phyloP scores from a whole-genome alignment of 345 rosid genomes.

The Excoecaria agallocha region DNA sequence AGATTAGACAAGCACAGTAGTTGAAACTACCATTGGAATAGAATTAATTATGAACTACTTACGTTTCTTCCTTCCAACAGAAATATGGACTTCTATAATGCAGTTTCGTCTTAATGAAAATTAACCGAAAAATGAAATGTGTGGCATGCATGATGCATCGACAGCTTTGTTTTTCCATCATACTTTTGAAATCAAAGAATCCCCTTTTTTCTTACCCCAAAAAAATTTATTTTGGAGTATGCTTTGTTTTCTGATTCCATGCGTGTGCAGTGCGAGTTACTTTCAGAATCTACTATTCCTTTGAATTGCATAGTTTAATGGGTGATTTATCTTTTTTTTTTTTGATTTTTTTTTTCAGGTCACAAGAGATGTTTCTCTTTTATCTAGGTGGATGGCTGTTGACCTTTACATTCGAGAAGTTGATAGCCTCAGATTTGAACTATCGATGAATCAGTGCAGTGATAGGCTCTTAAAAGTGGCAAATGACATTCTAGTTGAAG shows the following conservation, averaged over 20 bases:
- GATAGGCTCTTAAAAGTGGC: conserved; percentile 64
- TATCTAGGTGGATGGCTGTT: conserved; percentile 97
- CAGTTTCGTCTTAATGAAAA: neutral
- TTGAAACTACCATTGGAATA: neutral
- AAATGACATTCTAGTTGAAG: conserved; percentile 77
- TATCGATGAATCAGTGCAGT: conserved; percentile 75
- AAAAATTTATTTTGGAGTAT: neutral
- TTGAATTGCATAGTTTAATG: conserved; percentile 7
- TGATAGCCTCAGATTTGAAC: conserved; percentile 90
- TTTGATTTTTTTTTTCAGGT: conserved; percentile 47
- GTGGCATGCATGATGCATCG: neutral
- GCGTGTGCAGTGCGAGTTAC: neutral
- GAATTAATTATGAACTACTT: neutral
- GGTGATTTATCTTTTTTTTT: conserved; percentile 11
- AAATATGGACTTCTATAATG: neutral
- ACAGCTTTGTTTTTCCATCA: neutral
- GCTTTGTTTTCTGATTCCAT: neutral
- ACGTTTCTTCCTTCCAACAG: neutral
- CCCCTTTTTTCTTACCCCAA: neutral
- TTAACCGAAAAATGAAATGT: neutral
- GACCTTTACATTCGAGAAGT: conserved; percentile 87
- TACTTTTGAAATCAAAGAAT: neutral
- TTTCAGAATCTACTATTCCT: conserved; percentile 6
- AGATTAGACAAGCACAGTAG: neutral
- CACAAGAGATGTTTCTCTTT: conserved; percentile 84